Conservation (phyloP, 169 alveolate species). For the Eimeria praecox region DNA sequence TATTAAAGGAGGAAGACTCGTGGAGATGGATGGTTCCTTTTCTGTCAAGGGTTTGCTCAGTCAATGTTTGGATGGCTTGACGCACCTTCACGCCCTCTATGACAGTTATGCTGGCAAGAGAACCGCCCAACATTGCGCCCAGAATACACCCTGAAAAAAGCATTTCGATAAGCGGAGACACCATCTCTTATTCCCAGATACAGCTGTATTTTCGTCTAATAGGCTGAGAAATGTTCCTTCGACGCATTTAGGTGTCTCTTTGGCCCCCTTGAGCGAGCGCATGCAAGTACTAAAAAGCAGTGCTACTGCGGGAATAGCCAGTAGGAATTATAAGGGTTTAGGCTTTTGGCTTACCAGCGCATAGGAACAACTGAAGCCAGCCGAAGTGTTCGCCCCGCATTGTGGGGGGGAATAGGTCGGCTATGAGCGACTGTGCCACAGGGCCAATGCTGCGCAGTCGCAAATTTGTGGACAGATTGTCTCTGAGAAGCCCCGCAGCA, state of each 20-base stretch:
- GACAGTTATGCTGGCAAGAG: constrained; percentile 58
- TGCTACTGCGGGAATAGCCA: neutral
- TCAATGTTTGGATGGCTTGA: neutral
- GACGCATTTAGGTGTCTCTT: neutral
- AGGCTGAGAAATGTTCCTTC: neutral
- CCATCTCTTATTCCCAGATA: neutral
- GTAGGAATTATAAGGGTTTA: neutral
- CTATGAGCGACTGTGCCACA: constrained; percentile 90
- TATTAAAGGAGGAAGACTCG: no score
- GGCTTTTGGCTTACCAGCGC: constrained; percentile 64
- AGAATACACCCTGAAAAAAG: constrained; percentile 75
- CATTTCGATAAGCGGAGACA: neutral
- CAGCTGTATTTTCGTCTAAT: neutral
- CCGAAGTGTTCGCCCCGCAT: constrained; percentile 90
- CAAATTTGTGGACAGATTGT: neutral
- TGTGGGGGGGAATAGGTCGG: constrained; percentile 89
- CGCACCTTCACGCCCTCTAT: constrained; percentile 70
- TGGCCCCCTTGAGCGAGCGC: neutral
- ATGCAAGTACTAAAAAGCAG: neutral
- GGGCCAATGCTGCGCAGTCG: constrained; percentile 89
- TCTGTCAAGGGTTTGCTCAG: neutral
- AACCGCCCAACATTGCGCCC: constrained; percentile 82
- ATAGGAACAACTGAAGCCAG: constrained; percentile 87
- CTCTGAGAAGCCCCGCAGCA: neutral
- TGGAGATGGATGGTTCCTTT: no score